Evolutionary conservation across 108 stramenopile genomes (phyloP), one percentile per base, ranked within the genome.

Genomic region (Skeletonema costatum): DNA sequence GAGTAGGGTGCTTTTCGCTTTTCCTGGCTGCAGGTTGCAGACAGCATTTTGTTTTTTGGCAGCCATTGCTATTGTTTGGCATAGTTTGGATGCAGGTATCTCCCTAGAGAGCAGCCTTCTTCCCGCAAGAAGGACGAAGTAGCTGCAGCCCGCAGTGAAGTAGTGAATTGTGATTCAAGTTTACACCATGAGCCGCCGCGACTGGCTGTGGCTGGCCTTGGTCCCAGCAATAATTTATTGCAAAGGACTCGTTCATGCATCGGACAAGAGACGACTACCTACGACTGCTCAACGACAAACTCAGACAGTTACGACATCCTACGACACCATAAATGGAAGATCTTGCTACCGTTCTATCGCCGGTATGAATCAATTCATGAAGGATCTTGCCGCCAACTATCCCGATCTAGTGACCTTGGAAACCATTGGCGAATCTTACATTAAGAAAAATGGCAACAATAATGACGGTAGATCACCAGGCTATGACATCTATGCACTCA

Each of bases 361-460:
- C 44, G 81, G 81, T 1, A 82, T 74, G 59, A 66, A 29, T 32
- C 36, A 73, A 6, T 77, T 67, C 71, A 73, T 82, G 67, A 12
- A 19, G 31, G 76, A 82, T 32, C 81, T 82, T 32, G 60, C 66
- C 12, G 19, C 19, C 16, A 60, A 59, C 8, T 41, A 78, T 63
- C 77, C 81, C 31, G 31, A 78, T 33, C 72, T 82, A 35, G 64
- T 68, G 10, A 70, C 80, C 10, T 39, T 77, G 14, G 21, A 46
- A 21, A 59, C 60, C 56, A 81, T 85, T 81, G 84, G 84, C 12
- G 67, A 74, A 38, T 81, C 84, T 7, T 85, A 84, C 59, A 33
- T 78, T 4, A 83, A 78, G 39, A 53, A 16, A 6, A 50, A 33
- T 14, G 82, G 58, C 36, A 53, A 61, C 46, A 85, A 76, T 19